These are phyloP conservation scores for Syzygium aqueum DNA, from an alignment of 345 rosid species.

Conservation along the genomic window DNA sequence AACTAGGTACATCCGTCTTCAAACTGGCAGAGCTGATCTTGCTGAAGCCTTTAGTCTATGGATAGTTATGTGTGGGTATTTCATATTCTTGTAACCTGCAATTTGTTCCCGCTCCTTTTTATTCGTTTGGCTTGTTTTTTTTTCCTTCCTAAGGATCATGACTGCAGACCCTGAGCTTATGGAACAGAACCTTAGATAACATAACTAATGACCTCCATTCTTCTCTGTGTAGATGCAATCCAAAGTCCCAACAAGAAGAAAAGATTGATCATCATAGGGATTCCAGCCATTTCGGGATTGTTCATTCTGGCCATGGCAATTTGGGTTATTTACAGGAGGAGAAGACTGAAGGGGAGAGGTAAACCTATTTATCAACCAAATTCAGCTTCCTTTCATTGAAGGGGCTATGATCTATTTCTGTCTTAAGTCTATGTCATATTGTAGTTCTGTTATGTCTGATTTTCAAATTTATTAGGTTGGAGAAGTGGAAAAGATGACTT, in stretches of 20 bases:
- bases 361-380: background rate
- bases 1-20: background rate
- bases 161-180: background rate
- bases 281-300: background rate
- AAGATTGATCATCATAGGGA: background rate
- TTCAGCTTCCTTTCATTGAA: slow-evolving; percentile 12
- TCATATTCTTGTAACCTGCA: background rate
- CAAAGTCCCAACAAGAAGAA: background rate
- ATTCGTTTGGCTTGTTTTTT: background rate
- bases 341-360: background rate
- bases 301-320: background rate
- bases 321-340: background rate
- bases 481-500: slow-evolving; percentile 3
- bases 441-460: slow-evolving; percentile 7
- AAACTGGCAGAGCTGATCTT: background rate
- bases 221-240: background rate
- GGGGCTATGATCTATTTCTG: slow-evolving; percentile 6
- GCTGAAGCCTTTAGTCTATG: background rate
- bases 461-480: background rate
- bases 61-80: background rate
- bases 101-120: background rate
- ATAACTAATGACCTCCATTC: background rate
- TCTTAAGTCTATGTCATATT: background rate
- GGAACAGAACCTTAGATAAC: background rate
- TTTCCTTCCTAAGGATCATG: background rate